phyloP scores from a whole-genome alignment of 768 basidiomycete genomes.

The Amanita phalloides region DNA sequence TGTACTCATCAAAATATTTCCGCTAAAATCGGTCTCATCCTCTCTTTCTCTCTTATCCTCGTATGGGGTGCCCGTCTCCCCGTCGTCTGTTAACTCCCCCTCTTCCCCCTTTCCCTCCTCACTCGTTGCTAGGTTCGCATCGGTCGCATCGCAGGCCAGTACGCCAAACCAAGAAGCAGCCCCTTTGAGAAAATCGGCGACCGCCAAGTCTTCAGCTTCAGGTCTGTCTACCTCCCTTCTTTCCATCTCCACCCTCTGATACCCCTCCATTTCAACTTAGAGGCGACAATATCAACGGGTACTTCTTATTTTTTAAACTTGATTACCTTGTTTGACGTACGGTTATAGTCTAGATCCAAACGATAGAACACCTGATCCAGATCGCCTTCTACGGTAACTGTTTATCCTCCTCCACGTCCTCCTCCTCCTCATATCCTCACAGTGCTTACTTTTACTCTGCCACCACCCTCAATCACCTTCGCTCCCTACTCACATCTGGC shows the following conservation, averaged over 20 bases:
- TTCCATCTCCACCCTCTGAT: neutral
- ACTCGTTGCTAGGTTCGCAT: constrained; percentile 30
- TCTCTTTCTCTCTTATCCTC: constrained; percentile 91
- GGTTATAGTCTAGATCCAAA: constrained; percentile 31
- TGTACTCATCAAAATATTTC: constrained; percentile 86
- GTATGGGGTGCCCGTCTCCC: constrained; percentile 90
- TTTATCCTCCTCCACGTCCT: neutral
- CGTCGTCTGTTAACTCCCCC: constrained; percentile 38
- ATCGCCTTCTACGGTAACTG: constrained; percentile 67
- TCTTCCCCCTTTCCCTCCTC: too few species aligned
- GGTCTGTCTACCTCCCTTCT: constrained; percentile 33
- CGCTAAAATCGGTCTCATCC: constrained; percentile 79
- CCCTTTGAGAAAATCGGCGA: constrained; percentile 69
- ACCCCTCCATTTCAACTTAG: constrained; percentile 24
- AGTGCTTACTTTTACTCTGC: constrained; percentile 97
- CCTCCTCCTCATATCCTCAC: neutral
- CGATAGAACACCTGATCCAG: constrained; percentile 85
- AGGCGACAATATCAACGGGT: constrained; percentile 96
- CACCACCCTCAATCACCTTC: constrained; percentile 63
- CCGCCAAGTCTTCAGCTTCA: constrained; percentile 74
- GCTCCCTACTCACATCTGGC: constrained; percentile 67
- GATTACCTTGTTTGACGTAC: constrained; percentile 1
- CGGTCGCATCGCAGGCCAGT: constrained; percentile 92
- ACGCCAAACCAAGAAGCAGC: constrained; percentile 25
- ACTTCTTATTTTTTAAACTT: constrained; percentile 7